Evolutionary conservation across 2,329 filamentous ascomycete species (phyloP).

Genomic region (Ceratocystis lukuohia): DNA sequence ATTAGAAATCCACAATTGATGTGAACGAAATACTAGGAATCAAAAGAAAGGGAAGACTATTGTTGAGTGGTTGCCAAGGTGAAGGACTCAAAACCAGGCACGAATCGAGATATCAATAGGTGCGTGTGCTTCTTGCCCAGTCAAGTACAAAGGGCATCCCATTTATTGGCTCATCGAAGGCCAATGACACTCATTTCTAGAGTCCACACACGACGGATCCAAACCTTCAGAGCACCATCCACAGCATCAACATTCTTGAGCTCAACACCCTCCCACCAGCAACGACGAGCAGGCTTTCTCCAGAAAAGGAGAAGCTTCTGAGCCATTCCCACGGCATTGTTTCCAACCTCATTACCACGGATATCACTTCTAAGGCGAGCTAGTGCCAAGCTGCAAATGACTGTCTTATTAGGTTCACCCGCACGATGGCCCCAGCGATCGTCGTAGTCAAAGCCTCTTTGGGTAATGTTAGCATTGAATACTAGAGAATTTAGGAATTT

Average conservation of each 20-base stretch:
- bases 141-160: background rate
- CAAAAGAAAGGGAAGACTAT: background rate
- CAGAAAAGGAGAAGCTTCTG: conserved; percentile 96
- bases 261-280: conserved; percentile 98
- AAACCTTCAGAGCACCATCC: conserved; percentile 85
- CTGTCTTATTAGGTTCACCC: conserved; percentile 95
- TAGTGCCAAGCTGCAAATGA: conserved; percentile 90
- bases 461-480: conserved; percentile 18
- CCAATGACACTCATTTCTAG: conserved; percentile 95
- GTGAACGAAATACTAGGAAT: background rate
- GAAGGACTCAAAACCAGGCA: background rate
- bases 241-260: conserved; percentile 80
- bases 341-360: conserved; percentile 60
- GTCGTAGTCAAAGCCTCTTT: conserved; percentile 88
- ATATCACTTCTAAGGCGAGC: conserved; percentile 88
- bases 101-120: background rate
- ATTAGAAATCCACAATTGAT: background rate
- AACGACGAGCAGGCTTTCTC: conserved; percentile 88
- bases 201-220: conserved; percentile 97
- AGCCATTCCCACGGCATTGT: conserved; percentile 86
- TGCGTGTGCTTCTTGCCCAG: background rate
- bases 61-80: background rate
- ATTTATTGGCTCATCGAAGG: conserved; percentile 41
- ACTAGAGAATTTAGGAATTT: background rate
- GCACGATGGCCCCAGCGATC: conserved; percentile 93